These are phyloP conservation scores for Phanerochaete carnosa DNA, from an alignment of 768 basidiomycete species.

Conservation along the genomic window DNA sequence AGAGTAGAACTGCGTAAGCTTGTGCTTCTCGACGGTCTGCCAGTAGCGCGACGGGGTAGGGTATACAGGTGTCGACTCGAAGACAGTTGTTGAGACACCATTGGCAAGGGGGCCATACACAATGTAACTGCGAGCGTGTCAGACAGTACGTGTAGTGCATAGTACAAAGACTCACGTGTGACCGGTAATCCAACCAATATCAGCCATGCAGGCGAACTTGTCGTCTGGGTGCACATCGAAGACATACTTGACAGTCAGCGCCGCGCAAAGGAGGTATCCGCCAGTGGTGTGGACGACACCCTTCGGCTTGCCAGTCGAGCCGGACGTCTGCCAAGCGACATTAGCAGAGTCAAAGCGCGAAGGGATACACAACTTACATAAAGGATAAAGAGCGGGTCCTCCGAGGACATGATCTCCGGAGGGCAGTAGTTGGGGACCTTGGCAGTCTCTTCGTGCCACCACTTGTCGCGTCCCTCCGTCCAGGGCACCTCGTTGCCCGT, in stretches of 20 bases:
- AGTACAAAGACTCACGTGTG: constrained; percentile 54
- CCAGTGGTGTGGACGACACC: constrained; percentile 91
- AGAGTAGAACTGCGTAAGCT: constrained; percentile 94
- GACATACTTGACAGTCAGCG: constrained; percentile 93
- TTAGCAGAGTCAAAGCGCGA: background rate
- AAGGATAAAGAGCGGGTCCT: constrained; percentile 98
- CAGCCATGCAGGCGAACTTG: constrained; percentile 97
- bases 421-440: constrained; percentile 89
- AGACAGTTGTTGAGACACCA: constrained; percentile 82
- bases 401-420: constrained; percentile 82
- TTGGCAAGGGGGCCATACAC: constrained; percentile 92
- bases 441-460: constrained; percentile 93
- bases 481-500: constrained; percentile 83
- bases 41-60: constrained; percentile 96
- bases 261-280: constrained; percentile 89
- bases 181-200: constrained; percentile 98
- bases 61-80: constrained; percentile 96
- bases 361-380: constrained; percentile 54
- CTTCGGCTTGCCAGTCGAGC: constrained; percentile 95
- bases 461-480: constrained; percentile 82
- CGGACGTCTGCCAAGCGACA: constrained; percentile 65
- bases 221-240: constrained; percentile 98
- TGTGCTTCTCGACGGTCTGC: constrained; percentile 90
- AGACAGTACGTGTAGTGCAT: background rate
- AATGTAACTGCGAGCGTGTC: constrained; percentile 60